Evolutionary conservation across 176 grass and related monocot species (phyloP), one percentile per base, ranked within the genome.

Genomic region (Zea luxurians): DNA sequence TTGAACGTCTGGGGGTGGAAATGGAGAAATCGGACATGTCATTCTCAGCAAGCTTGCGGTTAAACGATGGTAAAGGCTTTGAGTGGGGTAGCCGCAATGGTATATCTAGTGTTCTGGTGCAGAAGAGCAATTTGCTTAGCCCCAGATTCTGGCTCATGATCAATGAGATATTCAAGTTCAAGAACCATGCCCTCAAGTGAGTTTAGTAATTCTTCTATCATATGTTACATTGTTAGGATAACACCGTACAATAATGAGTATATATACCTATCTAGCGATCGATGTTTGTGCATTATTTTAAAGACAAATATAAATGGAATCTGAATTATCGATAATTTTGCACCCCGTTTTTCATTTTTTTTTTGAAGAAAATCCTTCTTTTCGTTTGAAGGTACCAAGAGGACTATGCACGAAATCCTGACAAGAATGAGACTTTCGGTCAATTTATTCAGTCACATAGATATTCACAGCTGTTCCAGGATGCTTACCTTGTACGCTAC

Each of bases 11-110:
- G 1, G 91, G 84, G 0, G 91, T 93, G 37, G 94, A 93, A 74
- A 84, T 88, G 89, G 94, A 93, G 84, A 61, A 5, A 2, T 90
- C 94, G 0, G 89, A 97, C 60, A 97, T 97, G 94, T 97, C 94
- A 0, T 91, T 97, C 10, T 74, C 94, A 0, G 91, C 91, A 64
- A 97, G 91, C 89, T 52, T 76, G 0, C 60, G 48, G 48, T 52
- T 86, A 49, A 80, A 75, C 4, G 55, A 45, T 4, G 80, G 74
- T 8, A 83, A 53, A 7, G 83, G 80, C 2, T 85, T 75, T 12
- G 94, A 97, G 61, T 97, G 94, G 94, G 94, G 94, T 4, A 97
- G 82, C 54, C 77, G 80, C 40, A 93, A 86, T 46, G 87, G 87
- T 15, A 38, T 97, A 62, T 70, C 91, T 0, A 40, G 94, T 12